A percentile compares a stretch with the other conserved stretches of the same genome.
phyloP scores from a whole-genome alignment of 2,329 filamentous ascomycete species.

The Penicillium sp. region DNA sequence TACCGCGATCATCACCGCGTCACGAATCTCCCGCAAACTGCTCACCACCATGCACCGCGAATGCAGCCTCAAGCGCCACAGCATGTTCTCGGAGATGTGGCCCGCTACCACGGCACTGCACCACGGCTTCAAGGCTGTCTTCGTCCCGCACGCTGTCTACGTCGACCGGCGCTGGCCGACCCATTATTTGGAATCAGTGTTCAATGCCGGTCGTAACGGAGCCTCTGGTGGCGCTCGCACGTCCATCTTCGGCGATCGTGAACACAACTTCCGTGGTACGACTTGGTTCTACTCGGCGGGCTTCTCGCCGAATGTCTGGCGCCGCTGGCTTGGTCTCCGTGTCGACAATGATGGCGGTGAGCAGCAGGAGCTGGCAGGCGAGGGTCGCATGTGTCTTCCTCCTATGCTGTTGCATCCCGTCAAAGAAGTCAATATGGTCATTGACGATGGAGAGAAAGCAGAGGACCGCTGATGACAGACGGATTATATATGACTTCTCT shows the following conservation, averaged over 20 bases:
- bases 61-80: slow-evolving; percentile 78
- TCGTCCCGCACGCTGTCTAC: slow-evolving; percentile 83
- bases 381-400: slow-evolving; percentile 86
- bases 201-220: slow-evolving; percentile 76
- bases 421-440: slow-evolving; percentile 66
- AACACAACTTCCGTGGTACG: slow-evolving; percentile 83
- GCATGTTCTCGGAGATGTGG: slow-evolving; percentile 97
- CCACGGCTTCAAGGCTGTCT: slow-evolving; percentile 90
- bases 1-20: slow-evolving; percentile 83
- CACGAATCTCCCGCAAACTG: slow-evolving; percentile 75
- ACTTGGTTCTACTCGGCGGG: slow-evolving; percentile 90
- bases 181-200: slow-evolving; percentile 70
- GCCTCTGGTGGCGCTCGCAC: slow-evolving; percentile 70
- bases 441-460: slow-evolving; percentile 35
- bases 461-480: slow-evolving; percentile 17
- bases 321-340: slow-evolving; percentile 78
- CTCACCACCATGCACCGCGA: slow-evolving; percentile 87
- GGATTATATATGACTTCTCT: background rate
- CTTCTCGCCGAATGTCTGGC: slow-evolving; percentile 78
- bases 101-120: slow-evolving; percentile 82
- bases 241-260: slow-evolving; percentile 75
- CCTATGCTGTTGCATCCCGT: slow-evolving; percentile 87
- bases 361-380: slow-evolving; percentile 67
- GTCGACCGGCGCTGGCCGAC: slow-evolving; percentile 83
- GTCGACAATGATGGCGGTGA: slow-evolving; percentile 77